Evolutionary conservation across 2,329 filamentous ascomycete species (phyloP).

Genomic region (Fusarium falciforme): DNA sequence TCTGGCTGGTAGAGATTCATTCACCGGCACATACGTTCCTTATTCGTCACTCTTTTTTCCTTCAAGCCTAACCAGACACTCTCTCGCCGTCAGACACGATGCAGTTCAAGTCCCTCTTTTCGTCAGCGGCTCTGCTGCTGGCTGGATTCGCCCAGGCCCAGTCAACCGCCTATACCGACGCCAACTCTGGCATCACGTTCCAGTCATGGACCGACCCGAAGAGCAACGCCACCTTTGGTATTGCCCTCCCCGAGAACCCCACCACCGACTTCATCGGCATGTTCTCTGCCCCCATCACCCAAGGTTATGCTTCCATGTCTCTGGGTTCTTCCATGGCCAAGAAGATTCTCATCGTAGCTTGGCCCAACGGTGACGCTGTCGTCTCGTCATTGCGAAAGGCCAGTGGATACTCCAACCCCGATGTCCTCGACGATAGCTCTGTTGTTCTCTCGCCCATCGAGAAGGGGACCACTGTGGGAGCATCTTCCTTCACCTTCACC

Average conservation of each 20-base stretch:
- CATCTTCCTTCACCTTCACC: conserved; percentile 70
- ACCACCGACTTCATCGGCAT: conserved; percentile 68
- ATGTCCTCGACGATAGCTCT: conserved; percentile 70
- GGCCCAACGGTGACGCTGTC: conserved; percentile 64
- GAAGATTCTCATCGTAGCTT: conserved; percentile 68
- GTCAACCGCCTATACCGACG: conserved; percentile 53
- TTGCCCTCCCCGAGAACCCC: conserved; percentile 64
- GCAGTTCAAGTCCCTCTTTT: conserved; percentile 31
- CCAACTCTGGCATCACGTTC: conserved; percentile 64
- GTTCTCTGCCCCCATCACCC: conserved; percentile 62
- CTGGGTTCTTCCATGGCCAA: conserved; percentile 69
- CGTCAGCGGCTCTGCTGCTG: conserved; percentile 34
- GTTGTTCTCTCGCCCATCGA: conserved; percentile 62
- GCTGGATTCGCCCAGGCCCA: conserved; percentile 21
- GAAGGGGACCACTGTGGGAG: conserved; percentile 68
- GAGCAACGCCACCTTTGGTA: conserved; percentile 64
- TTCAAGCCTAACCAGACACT: neutral
- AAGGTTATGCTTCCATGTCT: conserved; percentile 65
- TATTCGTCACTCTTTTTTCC: conserved; percentile 6
- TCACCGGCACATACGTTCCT: neutral
- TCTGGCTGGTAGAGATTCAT: conserved; percentile 6
- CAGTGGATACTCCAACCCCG: conserved; percentile 68
- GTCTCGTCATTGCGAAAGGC: conserved; percentile 69
- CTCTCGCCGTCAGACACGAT: conserved; percentile 12
- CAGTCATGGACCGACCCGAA: conserved; percentile 58